Evolutionary conservation across 768 basidiomycete genomes (phyloP).

Genomic region (Trametes villosa): DNA sequence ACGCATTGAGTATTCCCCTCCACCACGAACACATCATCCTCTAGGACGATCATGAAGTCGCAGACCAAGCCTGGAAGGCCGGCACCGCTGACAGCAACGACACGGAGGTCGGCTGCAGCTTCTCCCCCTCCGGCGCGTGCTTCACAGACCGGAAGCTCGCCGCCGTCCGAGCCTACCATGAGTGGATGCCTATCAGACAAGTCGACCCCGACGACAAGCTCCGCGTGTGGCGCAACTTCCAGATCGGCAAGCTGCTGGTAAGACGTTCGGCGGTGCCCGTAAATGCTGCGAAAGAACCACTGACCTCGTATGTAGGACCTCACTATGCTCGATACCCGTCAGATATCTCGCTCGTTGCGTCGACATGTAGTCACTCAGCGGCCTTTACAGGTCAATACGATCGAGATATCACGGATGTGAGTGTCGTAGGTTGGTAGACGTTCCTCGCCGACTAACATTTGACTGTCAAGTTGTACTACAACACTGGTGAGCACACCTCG

Average conservation of each 20-base stretch:
- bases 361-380: not conserved
- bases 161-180: constrained; percentile 61
- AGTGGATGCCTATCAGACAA: constrained; percentile 67
- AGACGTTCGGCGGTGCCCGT: not conserved
- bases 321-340: constrained; percentile 66
- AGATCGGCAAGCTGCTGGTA: constrained; percentile 59
- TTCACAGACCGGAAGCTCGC: constrained; percentile 64
- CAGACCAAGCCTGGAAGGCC: constrained; percentile 61
- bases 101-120: constrained; percentile 50
- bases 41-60: constrained; percentile 60
- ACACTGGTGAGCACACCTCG: constrained; percentile 42
- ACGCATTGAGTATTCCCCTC: not conserved
- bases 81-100: constrained; percentile 61
- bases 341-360: constrained; percentile 18
- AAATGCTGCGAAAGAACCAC: no score
- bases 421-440: not conserved
- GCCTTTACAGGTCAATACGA: constrained; percentile 53
- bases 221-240: constrained; percentile 66
- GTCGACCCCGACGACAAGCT: constrained; percentile 58
- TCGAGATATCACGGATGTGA: constrained; percentile 58
- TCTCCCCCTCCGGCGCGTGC: constrained; percentile 57
- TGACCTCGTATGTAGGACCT: constrained; percentile 41
- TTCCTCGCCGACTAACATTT: not conserved
- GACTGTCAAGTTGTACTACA: constrained; percentile 47
- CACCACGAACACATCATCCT: not conserved